Percentiles rank a stretch among this genome's conserved stretches.
These are phyloP conservation scores for Arthromyces matolae DNA, from an alignment of 768 basidiomycete genomes.

Conservation along the genomic window DNA sequence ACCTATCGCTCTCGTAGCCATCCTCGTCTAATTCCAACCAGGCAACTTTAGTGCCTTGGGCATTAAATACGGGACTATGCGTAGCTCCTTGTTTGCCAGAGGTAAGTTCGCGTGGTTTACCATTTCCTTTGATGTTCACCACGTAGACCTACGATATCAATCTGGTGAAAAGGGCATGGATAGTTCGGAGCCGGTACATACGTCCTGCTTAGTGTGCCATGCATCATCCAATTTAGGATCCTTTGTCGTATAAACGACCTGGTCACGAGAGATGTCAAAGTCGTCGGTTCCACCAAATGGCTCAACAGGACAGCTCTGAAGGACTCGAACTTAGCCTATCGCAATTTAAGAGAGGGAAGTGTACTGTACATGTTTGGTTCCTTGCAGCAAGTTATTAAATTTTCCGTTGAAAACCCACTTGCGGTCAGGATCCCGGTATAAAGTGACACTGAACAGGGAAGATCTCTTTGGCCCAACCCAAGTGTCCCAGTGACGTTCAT, in stretches of 20 bases:
- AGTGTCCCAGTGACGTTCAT: slow-evolving; percentile 74
- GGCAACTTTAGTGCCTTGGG: slow-evolving; percentile 65
- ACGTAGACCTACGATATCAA: slow-evolving; percentile 56
- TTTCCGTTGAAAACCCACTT: slow-evolving; percentile 52
- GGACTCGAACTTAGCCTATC: no score
- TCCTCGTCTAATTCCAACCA: slow-evolving; percentile 89
- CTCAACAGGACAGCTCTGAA: slow-evolving; percentile 74
- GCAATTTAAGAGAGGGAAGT: no score
- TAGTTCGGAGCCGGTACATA: slow-evolving; percentile 28
- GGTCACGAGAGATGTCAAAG: slow-evolving; percentile 65
- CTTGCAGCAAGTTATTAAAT: slow-evolving; percentile 59
- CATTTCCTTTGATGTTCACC: slow-evolving; percentile 50
- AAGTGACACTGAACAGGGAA: slow-evolving; percentile 66
- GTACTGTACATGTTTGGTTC: slow-evolving; percentile 73
- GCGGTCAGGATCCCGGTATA: slow-evolving; percentile 44
- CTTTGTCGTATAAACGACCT: slow-evolving; percentile 83
- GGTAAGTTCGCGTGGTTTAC: slow-evolving; percentile 64
- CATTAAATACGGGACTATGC: slow-evolving; percentile 65
- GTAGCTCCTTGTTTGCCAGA: slow-evolving; percentile 84
- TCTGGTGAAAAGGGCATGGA: no score
- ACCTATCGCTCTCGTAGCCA: slow-evolving; percentile 88
- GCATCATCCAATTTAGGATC: slow-evolving; percentile 74
- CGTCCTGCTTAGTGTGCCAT: slow-evolving; percentile 88
- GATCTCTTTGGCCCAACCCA: slow-evolving; percentile 73
- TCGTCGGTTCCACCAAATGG: slow-evolving; percentile 85